Conservation (phyloP, 306 rosid species). For the Prunus salicina region DNA sequence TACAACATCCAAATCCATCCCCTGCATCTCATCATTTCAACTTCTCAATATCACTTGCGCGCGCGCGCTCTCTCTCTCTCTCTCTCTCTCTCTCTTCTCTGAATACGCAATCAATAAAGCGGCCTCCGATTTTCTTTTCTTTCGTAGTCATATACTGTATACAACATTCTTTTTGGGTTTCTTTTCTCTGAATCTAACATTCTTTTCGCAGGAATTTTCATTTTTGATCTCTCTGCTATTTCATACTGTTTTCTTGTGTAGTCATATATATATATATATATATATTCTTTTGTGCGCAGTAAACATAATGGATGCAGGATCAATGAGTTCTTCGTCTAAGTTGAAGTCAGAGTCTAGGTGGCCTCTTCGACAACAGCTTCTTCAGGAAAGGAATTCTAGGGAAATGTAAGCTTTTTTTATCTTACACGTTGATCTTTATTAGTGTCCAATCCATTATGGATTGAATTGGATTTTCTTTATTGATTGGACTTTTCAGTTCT, state of each 20-base stretch:
- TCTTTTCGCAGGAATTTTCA: constrained; percentile 3
- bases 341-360: constrained; percentile 23
- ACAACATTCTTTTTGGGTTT: neutral
- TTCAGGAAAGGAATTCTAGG: constrained; percentile 27
- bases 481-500: neutral
- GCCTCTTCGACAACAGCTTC: constrained; percentile 32
- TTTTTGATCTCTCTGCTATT: neutral
- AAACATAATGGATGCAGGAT: constrained; percentile 44
- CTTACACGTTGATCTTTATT: neutral
- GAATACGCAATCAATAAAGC: neutral
- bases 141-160: neutral
- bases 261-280: neutral
- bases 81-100: neutral
- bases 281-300: constrained; percentile 11
- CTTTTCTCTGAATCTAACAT: neutral
- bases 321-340: constrained; percentile 24
- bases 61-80: constrained; percentile 11
- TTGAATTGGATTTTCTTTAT: neutral
- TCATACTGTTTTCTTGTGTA: neutral
- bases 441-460: neutral
- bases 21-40: neutral
- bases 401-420: constrained; percentile 24
- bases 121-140: neutral
- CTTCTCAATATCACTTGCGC: neutral
- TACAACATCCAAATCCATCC: constrained; percentile 16